phyloP scores from a whole-genome alignment of 2,329 filamentous ascomycete species.

The Aureobasidium zeae region DNA sequence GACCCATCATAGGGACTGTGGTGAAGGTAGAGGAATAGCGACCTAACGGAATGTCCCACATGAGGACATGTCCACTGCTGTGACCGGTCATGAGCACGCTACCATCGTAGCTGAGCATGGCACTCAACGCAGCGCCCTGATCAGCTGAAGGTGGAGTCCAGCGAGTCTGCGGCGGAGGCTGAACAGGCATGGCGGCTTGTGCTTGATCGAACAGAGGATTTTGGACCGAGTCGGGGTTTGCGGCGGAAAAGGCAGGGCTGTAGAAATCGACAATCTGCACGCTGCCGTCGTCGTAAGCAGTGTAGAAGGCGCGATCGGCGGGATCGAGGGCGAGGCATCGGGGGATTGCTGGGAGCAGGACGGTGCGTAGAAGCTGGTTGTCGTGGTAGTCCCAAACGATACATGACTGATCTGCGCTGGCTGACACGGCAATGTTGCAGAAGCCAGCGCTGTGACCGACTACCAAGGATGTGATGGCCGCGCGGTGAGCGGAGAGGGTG shows the following conservation, averaged over 20 bases:
- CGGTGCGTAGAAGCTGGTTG: conserved; percentile 66
- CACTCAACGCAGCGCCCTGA: conserved; percentile 55
- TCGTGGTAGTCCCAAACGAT: conserved; percentile 88
- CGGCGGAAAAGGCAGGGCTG: conserved; percentile 32
- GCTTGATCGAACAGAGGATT: conserved; percentile 42
- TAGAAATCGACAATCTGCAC: conserved; percentile 73
- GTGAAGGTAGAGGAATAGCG: conserved; percentile 55
- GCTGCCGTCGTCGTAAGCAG: conserved; percentile 69
- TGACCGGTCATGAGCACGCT: conserved; percentile 74
- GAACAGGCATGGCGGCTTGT: conserved; percentile 45
- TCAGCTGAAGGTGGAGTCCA: conserved; percentile 36
- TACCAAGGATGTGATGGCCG: conserved; percentile 56
- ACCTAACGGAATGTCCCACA: conserved; percentile 69
- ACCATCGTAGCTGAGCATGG: conserved; percentile 73
- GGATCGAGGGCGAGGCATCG: conserved; percentile 69
- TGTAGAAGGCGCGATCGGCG: conserved; percentile 71
- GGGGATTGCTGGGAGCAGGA: conserved; percentile 67
- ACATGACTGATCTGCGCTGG: conserved; percentile 76
- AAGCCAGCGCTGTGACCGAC: conserved; percentile 59
- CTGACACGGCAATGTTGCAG: conserved; percentile 75
- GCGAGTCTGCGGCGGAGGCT: conserved; percentile 30
- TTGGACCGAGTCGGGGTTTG: conserved; percentile 25
- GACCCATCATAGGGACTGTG: conserved; percentile 60
- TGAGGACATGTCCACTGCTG: conserved; percentile 63
- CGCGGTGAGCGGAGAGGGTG: conserved; percentile 69